Evolutionary conservation across 2,329 filamentous ascomycete species (phyloP).

Genomic region (Phialophora tarda): DNA sequence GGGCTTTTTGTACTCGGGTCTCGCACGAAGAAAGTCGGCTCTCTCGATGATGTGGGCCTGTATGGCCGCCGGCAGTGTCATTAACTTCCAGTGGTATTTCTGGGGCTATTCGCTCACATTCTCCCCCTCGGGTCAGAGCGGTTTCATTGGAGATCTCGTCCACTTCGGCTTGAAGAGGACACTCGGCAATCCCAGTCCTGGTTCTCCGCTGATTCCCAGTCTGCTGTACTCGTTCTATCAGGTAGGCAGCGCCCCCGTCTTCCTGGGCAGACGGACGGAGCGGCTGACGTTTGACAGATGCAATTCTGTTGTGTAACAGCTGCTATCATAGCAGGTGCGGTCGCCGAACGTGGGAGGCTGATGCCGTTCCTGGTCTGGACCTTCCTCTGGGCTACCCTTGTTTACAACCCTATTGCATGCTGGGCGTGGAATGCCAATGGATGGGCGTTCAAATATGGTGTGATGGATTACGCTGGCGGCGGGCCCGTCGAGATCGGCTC

Average conservation of each 20-base stretch:
- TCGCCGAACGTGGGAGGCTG: constrained; percentile 91
- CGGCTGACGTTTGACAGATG: constrained; percentile 64
- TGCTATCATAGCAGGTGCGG: constrained; percentile 87
- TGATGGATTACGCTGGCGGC: constrained; percentile 94
- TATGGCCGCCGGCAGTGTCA: constrained; percentile 89
- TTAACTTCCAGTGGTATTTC: constrained; percentile 99
- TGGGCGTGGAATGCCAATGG: constrained; percentile 97
- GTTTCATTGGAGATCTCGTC: constrained; percentile 87
- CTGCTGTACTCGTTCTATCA: constrained; percentile 94
- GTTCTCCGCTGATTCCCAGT: constrained; percentile 84
- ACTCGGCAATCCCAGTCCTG: constrained; percentile 81
- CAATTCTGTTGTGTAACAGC: constrained; percentile 96
- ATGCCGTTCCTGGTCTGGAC: constrained; percentile 93
- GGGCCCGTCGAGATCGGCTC: constrained; percentile 97
- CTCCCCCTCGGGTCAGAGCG: constrained; percentile 77
- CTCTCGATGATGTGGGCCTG: constrained; percentile 96
- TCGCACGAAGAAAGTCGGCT: constrained; percentile 96
- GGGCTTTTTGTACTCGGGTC: constrained; percentile 94
- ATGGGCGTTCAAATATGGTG: constrained; percentile 88
- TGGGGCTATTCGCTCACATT: constrained; percentile 98
- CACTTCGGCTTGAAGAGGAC: constrained; percentile 90
- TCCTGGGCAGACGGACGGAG: background rate
- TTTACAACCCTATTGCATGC: constrained; percentile 95
- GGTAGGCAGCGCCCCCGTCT: constrained; percentile 53
- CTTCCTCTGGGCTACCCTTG: constrained; percentile 95